Conservation (phyloP, 1,139 yeast species). For the Suhomyces taliae region DNA sequence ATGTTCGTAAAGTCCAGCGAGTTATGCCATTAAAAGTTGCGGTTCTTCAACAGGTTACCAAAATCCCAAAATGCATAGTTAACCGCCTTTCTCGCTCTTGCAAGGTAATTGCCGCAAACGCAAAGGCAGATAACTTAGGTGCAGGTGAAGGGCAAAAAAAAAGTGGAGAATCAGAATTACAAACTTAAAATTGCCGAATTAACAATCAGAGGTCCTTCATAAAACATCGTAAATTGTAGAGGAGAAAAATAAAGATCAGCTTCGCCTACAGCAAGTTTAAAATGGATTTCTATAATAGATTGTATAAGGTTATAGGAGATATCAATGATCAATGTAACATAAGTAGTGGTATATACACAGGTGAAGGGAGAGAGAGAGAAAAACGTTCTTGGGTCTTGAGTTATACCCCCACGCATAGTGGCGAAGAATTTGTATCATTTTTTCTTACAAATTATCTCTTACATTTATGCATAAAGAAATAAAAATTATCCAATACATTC, state of each 20-base stretch:
- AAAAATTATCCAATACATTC: not conserved
- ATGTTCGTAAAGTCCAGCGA: not conserved
- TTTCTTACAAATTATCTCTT: too few relatives aligned
- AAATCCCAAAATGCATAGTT: not conserved
- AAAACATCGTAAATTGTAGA: too few relatives aligned
- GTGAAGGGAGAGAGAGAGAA: too few relatives aligned
- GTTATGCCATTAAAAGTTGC: not conserved
- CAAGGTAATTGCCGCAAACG: not conserved
- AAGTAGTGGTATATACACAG: too few relatives aligned
- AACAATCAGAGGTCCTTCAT: not conserved
- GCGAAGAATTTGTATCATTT: too few relatives aligned
- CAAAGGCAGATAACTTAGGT: not conserved
- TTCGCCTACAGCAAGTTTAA: too few relatives aligned
- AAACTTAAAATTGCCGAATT: not conserved
- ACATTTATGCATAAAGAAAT: not conserved
- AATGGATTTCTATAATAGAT: too few relatives aligned
- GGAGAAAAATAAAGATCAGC: too few relatives aligned
- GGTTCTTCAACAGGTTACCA: not conserved
- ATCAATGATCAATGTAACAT: too few relatives aligned
- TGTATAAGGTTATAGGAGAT: too few relatives aligned
- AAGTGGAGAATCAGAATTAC: constrained; percentile 1
- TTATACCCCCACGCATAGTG: too few relatives aligned
- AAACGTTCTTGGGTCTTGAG: too few relatives aligned
- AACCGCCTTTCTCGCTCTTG: not conserved
- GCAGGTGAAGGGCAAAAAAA: not conserved